These are phyloP conservation scores for Colletotrichum sp. DNA, from an alignment of 2,329 filamentous ascomycete genomes.

Conservation along the genomic window DNA sequence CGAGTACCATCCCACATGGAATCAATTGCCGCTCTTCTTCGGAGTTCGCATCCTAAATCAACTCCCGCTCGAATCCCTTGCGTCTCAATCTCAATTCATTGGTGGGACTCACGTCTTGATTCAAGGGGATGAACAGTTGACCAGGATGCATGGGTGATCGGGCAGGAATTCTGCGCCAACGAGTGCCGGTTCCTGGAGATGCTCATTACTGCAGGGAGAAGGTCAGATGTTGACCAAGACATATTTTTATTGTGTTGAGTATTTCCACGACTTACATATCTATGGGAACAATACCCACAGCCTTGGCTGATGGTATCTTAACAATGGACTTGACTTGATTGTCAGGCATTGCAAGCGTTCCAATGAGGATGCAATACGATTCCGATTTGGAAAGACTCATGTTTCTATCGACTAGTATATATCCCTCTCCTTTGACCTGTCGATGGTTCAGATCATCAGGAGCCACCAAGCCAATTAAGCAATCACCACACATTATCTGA, in stretches of 20 bases:
- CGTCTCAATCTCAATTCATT: neutral
- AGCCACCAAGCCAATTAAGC: neutral
- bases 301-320: neutral
- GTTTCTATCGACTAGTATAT: rapidly evolving
- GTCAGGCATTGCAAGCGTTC: neutral
- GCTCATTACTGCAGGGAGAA: neutral
- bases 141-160: neutral
- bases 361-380: neutral
- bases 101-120: neutral
- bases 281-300: neutral
- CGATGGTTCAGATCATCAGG: neutral
- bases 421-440: rapidly evolving
- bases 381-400: rapidly evolving
- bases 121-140: neutral
- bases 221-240: neutral
- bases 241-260: rapidly evolving
- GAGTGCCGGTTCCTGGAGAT: neutral
- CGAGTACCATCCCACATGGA: no score
- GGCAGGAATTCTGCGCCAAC: neutral
- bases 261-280: neutral
- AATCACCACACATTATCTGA: no score
- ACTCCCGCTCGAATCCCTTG: neutral
- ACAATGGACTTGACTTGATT: neutral
- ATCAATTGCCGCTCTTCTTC: neutral
- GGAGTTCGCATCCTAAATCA: neutral